Base-by-base conservation (phyloP, 1,139 yeast genomes). In the Arxiozyma slooffiae region DNA sequence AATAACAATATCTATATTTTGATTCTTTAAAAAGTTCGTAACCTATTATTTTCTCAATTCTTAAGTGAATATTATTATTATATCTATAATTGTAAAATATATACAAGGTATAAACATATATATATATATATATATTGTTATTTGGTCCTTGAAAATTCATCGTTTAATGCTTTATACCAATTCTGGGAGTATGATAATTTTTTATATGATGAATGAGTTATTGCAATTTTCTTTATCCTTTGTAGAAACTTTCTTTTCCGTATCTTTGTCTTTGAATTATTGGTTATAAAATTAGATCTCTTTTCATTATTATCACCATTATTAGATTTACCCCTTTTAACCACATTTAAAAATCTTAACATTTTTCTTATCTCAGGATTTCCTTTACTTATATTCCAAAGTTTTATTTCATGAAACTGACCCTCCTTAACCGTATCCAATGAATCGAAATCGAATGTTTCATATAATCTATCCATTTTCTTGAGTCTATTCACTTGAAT, bases 171-270 rank as follows among this genome's bases (percentile, higher is more conserved):
- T 9, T 46, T 49, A 41, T 60, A 59, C 53, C 58, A 55, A 37
- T 60, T 58, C 17, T 56, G 50, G 4, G 57, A 57, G 49, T 62
- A 63, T 3, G 59, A 57, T 8, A 58, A 47, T 38, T 60, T 53
- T 34, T 56, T 56, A n/a, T 49, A 48, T 53, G 60, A 51, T 21
- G 66, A 60, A 24, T 57, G 53, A 24, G 55, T 55, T 6, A 63
- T 37, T 0, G 68, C 64, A 37, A 60, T 55, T n/a, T 46, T 48
- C 34, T 57, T 50, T 16, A 60, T 57, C 39, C 60, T 49, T 23
- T 54, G 42, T 38, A 60, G 55, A 47, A 56, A 63, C 20, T 44
- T 44, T 5, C 21, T 21, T 50, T 61, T 63, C 40, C 55, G 55
- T n/a, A 40, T 34, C 22, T 17, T 46, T 16, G 41, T 44, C 18